Evolutionary conservation across 371 early-diverging fungal species (phyloP).

Genomic region (Dinochytrium kinnereticum): DNA sequence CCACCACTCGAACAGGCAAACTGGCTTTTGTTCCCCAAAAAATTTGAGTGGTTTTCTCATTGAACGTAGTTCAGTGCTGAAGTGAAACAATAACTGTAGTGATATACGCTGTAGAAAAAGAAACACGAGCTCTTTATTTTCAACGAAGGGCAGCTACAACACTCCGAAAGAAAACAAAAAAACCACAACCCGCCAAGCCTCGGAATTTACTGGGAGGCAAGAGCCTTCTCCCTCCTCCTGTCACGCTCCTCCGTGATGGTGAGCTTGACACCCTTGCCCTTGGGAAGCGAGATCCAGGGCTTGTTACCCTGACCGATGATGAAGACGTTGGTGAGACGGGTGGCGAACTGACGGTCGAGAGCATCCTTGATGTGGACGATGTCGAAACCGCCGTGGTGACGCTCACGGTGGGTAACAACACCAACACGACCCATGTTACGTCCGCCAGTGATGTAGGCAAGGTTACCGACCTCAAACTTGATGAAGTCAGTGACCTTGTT

Average conservation of each 20-base stretch:
- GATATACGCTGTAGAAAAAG: no score
- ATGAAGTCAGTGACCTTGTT: slow-evolving; percentile 93
- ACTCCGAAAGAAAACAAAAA: no score
- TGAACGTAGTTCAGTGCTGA: no score
- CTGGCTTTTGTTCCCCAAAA: no score
- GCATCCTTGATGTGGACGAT: slow-evolving; percentile 94
- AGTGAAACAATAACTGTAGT: no score
- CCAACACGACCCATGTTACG: slow-evolving; percentile 99
- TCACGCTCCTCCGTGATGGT: slow-evolving; percentile 98
- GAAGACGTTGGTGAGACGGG: slow-evolving; percentile 88
- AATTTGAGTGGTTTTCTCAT: no score
- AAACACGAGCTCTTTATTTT: no score
- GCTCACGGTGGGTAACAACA: slow-evolving; percentile 96
- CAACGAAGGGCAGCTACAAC: no score
- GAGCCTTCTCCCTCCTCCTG: slow-evolving; percentile 46
- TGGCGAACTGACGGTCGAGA: slow-evolving; percentile 86
- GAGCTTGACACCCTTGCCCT: slow-evolving; percentile 95
- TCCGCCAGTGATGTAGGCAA: slow-evolving; percentile 97
- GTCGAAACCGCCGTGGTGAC: slow-evolving; percentile 97
- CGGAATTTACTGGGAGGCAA: slow-evolving; percentile 7
- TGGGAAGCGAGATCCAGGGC: slow-evolving; percentile 93
- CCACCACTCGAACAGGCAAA: no score
- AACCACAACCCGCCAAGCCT: no score
- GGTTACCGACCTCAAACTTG: slow-evolving; percentile 97
- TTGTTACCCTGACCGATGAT: slow-evolving; percentile 87